Evolutionary conservation across 163 green algal genomes (phyloP).

Genomic region (Coccomyxa subellipsoidea): DNA sequence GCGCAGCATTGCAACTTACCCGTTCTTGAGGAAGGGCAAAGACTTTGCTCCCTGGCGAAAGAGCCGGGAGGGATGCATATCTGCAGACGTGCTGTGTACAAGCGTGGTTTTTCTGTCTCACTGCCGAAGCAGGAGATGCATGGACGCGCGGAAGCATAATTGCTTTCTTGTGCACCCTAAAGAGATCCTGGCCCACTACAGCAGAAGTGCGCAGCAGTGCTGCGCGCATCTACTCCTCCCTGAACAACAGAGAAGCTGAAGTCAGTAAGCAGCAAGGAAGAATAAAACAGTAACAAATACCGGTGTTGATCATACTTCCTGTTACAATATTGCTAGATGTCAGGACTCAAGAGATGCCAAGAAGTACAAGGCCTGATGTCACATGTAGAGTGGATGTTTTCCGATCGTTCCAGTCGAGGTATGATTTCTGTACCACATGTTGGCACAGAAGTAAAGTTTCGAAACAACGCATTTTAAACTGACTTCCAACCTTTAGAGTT

Average conservation of each 20-base stretch:
- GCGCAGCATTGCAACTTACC: no score
- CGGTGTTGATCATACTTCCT: no score
- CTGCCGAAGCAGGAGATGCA: neutral
- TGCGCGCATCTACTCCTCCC: neutral
- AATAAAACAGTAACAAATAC: no score
- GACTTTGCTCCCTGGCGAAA: neutral
- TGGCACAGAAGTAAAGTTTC: no score
- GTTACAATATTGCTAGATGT: no score
- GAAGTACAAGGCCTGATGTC: no score
- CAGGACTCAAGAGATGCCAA: no score
- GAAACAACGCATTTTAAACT: no score
- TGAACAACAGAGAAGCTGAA: neutral
- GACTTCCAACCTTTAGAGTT: no score
- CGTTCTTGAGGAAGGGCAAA: neutral
- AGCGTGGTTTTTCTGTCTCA: neutral
- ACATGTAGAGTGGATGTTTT: no score
- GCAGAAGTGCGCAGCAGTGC: neutral
- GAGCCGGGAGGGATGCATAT: neutral
- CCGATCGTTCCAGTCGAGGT: no score
- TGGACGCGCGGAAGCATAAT: neutral
- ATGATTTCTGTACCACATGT: no score
- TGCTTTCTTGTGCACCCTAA: neutral
- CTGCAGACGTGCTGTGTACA: neutral
- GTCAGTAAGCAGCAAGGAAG: neutral
- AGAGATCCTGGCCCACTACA: neutral